Percentiles rank a stretch among this genome's conserved stretches.
These are phyloP conservation scores for Berberis vulgaris DNA, from an alignment of 164 flowering plant species.

Conservation along the genomic window DNA sequence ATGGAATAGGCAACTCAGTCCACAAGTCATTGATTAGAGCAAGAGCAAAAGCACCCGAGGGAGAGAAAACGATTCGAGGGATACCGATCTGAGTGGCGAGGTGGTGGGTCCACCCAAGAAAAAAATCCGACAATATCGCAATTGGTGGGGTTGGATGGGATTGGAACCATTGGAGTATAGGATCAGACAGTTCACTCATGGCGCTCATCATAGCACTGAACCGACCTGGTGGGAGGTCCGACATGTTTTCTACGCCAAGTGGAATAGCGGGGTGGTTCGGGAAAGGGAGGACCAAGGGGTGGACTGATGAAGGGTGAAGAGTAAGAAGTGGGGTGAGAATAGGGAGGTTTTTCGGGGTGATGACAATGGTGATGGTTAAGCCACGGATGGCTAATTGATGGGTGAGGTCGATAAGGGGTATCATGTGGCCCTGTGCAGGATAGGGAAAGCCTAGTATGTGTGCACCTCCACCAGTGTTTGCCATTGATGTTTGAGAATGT, in stretches of 20 bases:
- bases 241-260: conserved; percentile 20
- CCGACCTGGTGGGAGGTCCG: conserved; percentile 11
- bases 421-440: conserved; percentile 15
- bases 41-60: conserved; percentile 15
- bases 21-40: conserved; percentile 10
- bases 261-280: conserved; percentile 22
- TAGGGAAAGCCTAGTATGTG: conserved; percentile 10
- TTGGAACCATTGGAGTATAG: conserved; percentile 18
- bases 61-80: conserved; percentile 33
- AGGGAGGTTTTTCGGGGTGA: conserved; percentile 16
- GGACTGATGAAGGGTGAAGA: conserved; percentile 7
- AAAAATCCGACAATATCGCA: conserved; percentile 30
- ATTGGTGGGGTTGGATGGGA: conserved; percentile 23
- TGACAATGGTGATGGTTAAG: conserved; percentile 15
- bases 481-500: background rate
- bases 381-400: conserved; percentile 11
- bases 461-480: background rate
- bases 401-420: conserved; percentile 8
- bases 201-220: conserved; percentile 12
- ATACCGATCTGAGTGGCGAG: conserved; percentile 26
- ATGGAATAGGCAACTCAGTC: conserved; percentile 1
- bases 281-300: conserved; percentile 20
- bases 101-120: conserved; percentile 45
- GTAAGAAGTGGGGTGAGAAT: conserved; percentile 13
- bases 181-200: conserved; percentile 13